phyloP scores from a whole-genome alignment of 1,284 basidiomycete species.

The Hymenochaete sp. region DNA sequence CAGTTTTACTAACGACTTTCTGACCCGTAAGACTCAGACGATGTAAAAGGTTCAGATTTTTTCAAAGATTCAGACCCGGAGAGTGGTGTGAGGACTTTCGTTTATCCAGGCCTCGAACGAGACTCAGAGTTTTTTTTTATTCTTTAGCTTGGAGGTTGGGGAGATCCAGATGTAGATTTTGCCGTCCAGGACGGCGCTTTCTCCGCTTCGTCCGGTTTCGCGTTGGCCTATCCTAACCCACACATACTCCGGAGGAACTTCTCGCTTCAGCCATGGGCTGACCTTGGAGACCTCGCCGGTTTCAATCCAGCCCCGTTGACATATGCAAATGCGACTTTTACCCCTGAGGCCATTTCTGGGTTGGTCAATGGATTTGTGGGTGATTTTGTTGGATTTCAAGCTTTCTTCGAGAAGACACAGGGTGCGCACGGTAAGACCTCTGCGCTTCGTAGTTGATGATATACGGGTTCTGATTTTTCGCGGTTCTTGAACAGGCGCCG shows the following conservation, averaged over 20 bases:
- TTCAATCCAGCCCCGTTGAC: slow-evolving; percentile 22
- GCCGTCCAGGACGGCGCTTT: slow-evolving; percentile 29
- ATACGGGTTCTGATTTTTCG: background rate
- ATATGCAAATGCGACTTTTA: slow-evolving; percentile 28
- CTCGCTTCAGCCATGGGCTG: slow-evolving; percentile 26
- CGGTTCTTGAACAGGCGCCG: slow-evolving; percentile 6
- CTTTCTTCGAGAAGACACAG: slow-evolving; percentile 25
- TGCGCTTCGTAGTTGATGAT: background rate
- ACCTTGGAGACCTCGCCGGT: slow-evolving; percentile 13
- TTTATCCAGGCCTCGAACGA: no score
- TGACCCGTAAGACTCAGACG: slow-evolving; percentile 25
- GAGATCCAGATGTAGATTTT: slow-evolving; percentile 27
- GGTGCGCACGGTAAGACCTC: slow-evolving; percentile 21
- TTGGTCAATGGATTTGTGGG: slow-evolving; percentile 26
- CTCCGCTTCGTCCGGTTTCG: slow-evolving; percentile 24
- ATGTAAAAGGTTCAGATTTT: slow-evolving; percentile 26
- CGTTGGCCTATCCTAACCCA: slow-evolving; percentile 28
- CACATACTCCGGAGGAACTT: slow-evolving; percentile 31
- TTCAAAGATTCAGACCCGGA: slow-evolving; percentile 25
- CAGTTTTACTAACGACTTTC: background rate
- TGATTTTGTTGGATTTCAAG: slow-evolving; percentile 30
- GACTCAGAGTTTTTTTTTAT: no score
- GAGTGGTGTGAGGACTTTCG: no score
- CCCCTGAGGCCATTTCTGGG: slow-evolving; percentile 23
- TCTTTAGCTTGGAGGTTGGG: slow-evolving; percentile 34